Evolutionary conservation across 2,329 filamentous ascomycete genomes (phyloP).

Genomic region (Fusarium heterosporum): DNA sequence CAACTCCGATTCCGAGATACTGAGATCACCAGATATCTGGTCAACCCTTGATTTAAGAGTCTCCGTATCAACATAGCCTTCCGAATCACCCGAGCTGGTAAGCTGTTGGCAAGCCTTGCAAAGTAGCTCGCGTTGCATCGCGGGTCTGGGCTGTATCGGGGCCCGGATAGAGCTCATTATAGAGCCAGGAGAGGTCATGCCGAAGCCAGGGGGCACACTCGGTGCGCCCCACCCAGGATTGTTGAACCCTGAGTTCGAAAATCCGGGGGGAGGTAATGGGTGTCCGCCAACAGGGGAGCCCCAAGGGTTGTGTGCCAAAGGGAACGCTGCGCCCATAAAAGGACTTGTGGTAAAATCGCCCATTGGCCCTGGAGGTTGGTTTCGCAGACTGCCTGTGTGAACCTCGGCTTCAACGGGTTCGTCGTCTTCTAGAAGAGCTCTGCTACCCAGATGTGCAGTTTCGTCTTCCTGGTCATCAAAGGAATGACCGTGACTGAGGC

Average conservation of each 20-base stretch:
- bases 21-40: conserved; percentile 59
- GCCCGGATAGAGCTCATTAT: conserved; percentile 48
- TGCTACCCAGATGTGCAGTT: conserved; percentile 87
- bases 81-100: conserved; percentile 56
- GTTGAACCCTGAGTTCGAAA: conserved; percentile 45
- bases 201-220: conserved; percentile 51
- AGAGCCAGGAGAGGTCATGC: conserved; percentile 49
- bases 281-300: conserved; percentile 52
- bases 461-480: conserved; percentile 73
- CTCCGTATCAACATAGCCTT: conserved; percentile 77
- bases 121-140: conserved; percentile 78
- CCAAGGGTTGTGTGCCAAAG: conserved; percentile 57
- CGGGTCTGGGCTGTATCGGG: conserved; percentile 69
- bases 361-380: conserved; percentile 63
- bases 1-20: conserved; percentile 71
- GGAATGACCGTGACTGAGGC: conserved; percentile 68
- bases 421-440: conserved; percentile 84
- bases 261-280: conserved; percentile 61
- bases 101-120: conserved; percentile 81
- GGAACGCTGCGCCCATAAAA: conserved; percentile 58
- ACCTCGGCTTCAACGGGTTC: conserved; percentile 59
- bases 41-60: conserved; percentile 75
- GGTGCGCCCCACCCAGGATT: conserved; percentile 56
- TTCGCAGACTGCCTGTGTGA: conserved; percentile 54
- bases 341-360: conserved; percentile 56